These are phyloP conservation scores for Calcarisporium arbuscula DNA, from an alignment of 2,329 filamentous ascomycete species.

Conservation along the genomic window DNA sequence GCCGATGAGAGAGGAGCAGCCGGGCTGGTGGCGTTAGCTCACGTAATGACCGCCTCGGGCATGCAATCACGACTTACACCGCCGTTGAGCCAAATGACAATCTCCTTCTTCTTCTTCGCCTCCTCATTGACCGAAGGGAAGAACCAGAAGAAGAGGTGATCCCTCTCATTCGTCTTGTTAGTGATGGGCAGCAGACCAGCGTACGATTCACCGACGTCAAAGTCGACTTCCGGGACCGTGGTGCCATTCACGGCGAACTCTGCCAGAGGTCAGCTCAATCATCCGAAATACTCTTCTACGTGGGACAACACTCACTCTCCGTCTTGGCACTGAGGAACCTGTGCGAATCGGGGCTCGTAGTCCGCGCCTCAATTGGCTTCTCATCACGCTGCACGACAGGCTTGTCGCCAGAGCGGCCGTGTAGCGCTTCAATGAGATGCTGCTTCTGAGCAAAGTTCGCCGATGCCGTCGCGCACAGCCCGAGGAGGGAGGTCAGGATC, in stretches of 20 bases:
- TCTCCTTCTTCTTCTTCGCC: conserved; percentile 44
- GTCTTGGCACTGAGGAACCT: conserved; percentile 4
- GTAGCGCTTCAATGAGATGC: neutral
- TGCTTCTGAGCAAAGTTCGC: neutral
- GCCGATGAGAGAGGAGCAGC: conserved; percentile 57
- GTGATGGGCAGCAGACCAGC: conserved; percentile 54
- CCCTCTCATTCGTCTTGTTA: conserved; percentile 31
- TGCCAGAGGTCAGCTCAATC: conserved; percentile 20
- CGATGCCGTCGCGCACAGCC: neutral
- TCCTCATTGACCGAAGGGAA: conserved; percentile 48
- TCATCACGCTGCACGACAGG: too few relatives aligned
- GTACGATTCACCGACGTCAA: conserved; percentile 62
- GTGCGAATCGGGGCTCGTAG: neutral
- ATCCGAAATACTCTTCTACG: neutral
- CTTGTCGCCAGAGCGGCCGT: too few relatives aligned
- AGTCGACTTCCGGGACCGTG: conserved; percentile 60
- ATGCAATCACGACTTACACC: conserved; percentile 35
- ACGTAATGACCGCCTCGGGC: too few relatives aligned
- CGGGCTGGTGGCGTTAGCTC: conserved; percentile 33
- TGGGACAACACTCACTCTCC: neutral
- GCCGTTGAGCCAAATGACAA: conserved; percentile 58
- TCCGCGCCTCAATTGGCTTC: neutral
- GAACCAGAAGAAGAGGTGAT: conserved; percentile 61
- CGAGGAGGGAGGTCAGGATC: neutral
- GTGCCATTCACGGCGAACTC: conserved; percentile 60